Percentiles rank a stretch among this genome's conserved stretches.
These are phyloP conservation scores for barrel medic (Medicago truncatula) DNA, from an alignment of 306 rosid genomes.

Conservation along the genomic window DNA sequence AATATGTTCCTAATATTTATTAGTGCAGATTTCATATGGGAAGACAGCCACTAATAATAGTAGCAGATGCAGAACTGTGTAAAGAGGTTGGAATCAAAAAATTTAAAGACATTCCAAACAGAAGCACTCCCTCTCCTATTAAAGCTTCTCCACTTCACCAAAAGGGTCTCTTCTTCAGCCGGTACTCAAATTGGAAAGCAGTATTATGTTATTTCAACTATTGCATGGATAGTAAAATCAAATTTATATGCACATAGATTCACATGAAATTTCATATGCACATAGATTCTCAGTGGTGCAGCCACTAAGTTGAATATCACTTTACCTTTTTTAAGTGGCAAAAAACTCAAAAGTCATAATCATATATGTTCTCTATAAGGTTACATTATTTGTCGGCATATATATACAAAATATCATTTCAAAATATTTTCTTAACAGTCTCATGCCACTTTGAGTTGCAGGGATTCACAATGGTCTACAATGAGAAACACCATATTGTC, in stretches of 20 bases:
- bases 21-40: slow-evolving; percentile 91
- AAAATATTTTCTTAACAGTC: slow-evolving; percentile 16
- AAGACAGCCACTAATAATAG: slow-evolving; percentile 82
- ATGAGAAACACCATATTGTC: slow-evolving; percentile 83
- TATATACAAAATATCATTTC: slow-evolving; percentile 15
- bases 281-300: slow-evolving; percentile 1
- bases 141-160: slow-evolving; percentile 90
- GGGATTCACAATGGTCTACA: slow-evolving; percentile 90
- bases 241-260: slow-evolving; percentile 8
- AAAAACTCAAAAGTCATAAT: slow-evolving; percentile 1
- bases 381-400: slow-evolving; percentile 13
- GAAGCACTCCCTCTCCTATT: slow-evolving; percentile 94
- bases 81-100: slow-evolving; percentile 83
- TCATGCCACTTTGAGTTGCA: slow-evolving; percentile 46
- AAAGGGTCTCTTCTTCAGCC: slow-evolving; percentile 90
- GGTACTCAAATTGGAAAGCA: slow-evolving; percentile 46
- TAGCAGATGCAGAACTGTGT: slow-evolving; percentile 89
- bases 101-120: slow-evolving; percentile 74
- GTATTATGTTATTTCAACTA: too few relatives aligned
- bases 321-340: slow-evolving; percentile 12
- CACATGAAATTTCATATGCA: slow-evolving; percentile 22
- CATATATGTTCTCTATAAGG: neutral
- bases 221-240: too few relatives aligned
- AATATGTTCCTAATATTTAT: neutral
- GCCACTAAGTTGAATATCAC: slow-evolving; percentile 34